Evolutionary conservation across 2,329 filamentous ascomycete species (phyloP).

Genomic region (Claviceps sp.): DNA sequence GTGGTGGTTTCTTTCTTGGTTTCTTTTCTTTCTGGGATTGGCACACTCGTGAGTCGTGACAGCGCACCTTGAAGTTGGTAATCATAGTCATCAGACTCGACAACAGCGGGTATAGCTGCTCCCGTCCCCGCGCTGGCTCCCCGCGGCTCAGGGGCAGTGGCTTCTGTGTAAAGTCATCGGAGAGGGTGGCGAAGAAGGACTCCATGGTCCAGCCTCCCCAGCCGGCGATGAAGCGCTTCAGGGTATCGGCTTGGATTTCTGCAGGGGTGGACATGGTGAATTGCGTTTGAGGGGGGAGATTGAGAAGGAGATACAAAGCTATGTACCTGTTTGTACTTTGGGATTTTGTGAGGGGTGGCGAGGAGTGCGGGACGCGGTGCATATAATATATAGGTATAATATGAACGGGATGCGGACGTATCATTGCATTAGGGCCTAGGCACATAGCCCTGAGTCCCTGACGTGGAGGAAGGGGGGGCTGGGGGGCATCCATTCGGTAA

Average conservation of each 20-base stretch:
- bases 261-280: background rate
- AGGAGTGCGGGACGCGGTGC: too few relatives aligned
- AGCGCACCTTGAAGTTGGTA: background rate
- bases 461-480: too few relatives aligned
- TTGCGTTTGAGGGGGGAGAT: too few relatives aligned
- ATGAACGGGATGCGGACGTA: too few relatives aligned
- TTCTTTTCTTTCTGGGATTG: background rate
- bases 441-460: too few relatives aligned
- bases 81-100: background rate
- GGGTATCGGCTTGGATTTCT: slow-evolving; percentile 2
- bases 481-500: too few relatives aligned
- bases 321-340: too few relatives aligned
- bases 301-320: too few relatives aligned
- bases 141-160: background rate
- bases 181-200: background rate
- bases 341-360: too few relatives aligned
- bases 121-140: background rate
- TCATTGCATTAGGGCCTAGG: too few relatives aligned
- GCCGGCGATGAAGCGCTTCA: slow-evolving; percentile 1
- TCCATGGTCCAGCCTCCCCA: slow-evolving; percentile 1
- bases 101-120: background rate
- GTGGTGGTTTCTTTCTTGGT: background rate
- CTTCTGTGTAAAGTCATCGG: background rate
- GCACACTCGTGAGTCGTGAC: background rate
- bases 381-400: too few relatives aligned